A percentile compares a stretch with the other conserved stretches of the same genome.
Evolutionary conservation across 2,329 filamentous ascomycete species (phyloP).

Genomic region (Penicillium sp.): DNA sequence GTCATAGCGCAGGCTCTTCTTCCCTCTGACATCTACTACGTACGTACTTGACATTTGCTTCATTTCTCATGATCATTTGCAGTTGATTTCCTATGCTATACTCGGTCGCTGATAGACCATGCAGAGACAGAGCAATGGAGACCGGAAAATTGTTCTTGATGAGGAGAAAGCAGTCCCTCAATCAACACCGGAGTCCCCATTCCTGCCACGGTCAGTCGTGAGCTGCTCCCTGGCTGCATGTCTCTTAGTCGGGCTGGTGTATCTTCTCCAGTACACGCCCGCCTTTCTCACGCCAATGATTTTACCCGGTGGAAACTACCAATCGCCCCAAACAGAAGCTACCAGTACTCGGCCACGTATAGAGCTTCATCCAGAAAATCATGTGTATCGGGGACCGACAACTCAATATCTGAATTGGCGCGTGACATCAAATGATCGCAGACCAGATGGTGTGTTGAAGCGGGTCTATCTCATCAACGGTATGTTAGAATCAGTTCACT

Average conservation of each 20-base stretch:
- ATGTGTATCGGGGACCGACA: slow-evolving; percentile 36
- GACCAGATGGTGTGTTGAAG: slow-evolving; percentile 52
- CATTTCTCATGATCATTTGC: not conserved
- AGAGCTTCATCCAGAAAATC: slow-evolving; percentile 43
- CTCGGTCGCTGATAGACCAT: slow-evolving; percentile 8
- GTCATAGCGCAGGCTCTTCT: not conserved
- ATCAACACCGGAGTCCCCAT: not conserved
- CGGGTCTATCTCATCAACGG: slow-evolving; percentile 51
- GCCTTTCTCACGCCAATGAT: slow-evolving; percentile 2
- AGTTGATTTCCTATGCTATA: not conserved
- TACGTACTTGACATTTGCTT: not conserved
- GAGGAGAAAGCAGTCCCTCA: not conserved
- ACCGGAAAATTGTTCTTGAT: slow-evolving; percentile 9
- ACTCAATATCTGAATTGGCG: slow-evolving; percentile 42
- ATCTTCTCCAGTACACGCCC: slow-evolving; percentile 11
- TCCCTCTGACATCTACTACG: not conserved
- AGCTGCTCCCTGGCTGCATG: slow-evolving; percentile 18
- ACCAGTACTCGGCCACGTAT: slow-evolving; percentile 21
- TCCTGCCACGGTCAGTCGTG: slow-evolving; percentile 8
- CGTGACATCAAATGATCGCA: slow-evolving; percentile 38
- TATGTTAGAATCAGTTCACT: slow-evolving; percentile 17
- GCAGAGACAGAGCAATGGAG: slow-evolving; percentile 20
- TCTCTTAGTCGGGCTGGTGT: slow-evolving; percentile 15
- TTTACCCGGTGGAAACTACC: not conserved
- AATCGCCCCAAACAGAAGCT: not conserved